These are phyloP conservation scores for Lactifluus echinatus DNA, from an alignment of 768 basidiomycete species.

Conservation along the genomic window DNA sequence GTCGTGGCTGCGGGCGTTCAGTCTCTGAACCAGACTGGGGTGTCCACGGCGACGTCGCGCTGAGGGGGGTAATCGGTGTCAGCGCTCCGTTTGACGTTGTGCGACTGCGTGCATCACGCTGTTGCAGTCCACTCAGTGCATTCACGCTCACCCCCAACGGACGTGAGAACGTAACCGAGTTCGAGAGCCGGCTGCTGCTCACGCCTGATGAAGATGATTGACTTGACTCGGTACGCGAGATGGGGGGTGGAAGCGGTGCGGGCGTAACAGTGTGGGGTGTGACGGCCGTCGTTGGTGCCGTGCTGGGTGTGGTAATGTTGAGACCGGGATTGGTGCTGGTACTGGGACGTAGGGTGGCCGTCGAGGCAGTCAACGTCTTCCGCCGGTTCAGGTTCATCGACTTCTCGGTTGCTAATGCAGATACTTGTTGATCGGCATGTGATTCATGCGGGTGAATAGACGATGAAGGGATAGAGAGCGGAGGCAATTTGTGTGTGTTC, in stretches of 20 bases:
- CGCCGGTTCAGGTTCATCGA: constrained; percentile 26
- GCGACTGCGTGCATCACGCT: constrained; percentile 37
- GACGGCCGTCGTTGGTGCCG: constrained; percentile 49
- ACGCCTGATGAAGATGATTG: constrained; percentile 25
- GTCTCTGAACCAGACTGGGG: constrained; percentile 42
- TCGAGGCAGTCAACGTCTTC: constrained; percentile 38
- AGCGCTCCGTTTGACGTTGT: constrained; percentile 29
- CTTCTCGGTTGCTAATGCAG: constrained; percentile 23
- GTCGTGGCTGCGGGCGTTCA: constrained; percentile 37
- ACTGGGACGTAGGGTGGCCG: constrained; percentile 38
- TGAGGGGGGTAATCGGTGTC: constrained; percentile 26
- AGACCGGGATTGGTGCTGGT: constrained; percentile 35
- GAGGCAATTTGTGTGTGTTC: constrained; percentile 34
- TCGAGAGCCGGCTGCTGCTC: constrained; percentile 27
- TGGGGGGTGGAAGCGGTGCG: constrained; percentile 25
- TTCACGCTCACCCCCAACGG: constrained; percentile 48
- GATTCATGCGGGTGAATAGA: constrained; percentile 54
- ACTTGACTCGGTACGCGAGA: constrained; percentile 42
- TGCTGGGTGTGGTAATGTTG: constrained; percentile 43
- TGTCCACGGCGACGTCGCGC: constrained; percentile 30
- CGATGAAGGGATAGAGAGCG: constrained; percentile 49
- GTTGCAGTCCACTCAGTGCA: constrained; percentile 46
- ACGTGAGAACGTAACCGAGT: constrained; percentile 55
- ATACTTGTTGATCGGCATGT: constrained; percentile 22
- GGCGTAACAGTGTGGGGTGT: constrained; percentile 54